phyloP scores from a whole-genome alignment of 306 rosid genomes.

The Sindora glabra region DNA sequence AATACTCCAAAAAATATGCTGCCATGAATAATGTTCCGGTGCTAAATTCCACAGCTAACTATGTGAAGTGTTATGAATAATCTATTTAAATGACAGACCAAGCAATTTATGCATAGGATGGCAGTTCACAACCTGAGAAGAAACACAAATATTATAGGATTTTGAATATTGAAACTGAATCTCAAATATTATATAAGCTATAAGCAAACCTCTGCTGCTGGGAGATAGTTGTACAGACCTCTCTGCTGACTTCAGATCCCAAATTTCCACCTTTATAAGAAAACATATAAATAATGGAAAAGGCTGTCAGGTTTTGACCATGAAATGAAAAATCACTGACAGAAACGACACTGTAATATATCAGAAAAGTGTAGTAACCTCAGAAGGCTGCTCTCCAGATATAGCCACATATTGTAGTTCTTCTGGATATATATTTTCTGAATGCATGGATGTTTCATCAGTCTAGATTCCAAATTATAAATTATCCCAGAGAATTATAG shows the following conservation, averaged over 20 bases:
- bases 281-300: conserved; percentile 13
- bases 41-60: conserved; percentile 6
- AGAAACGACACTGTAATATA: conserved; percentile 16
- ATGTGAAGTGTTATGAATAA: not conserved
- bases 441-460: conserved; percentile 21
- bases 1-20: no score
- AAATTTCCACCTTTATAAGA: conserved; percentile 71
- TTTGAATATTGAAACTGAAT: conserved; percentile 1
- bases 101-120: not conserved
- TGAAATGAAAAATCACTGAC: not conserved
- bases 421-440: conserved; percentile 26
- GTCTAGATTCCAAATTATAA: not conserved
- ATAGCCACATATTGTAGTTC: conserved; percentile 57
- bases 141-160: not conserved
- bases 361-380: conserved; percentile 34
- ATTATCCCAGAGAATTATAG: not conserved
- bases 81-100: not conserved
- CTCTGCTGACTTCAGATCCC: conserved; percentile 82
- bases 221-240: conserved; percentile 50
- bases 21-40: no score
- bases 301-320: not conserved
- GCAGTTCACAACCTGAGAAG: not conserved
- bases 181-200: not conserved
- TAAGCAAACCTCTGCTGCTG: conserved; percentile 41
- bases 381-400: conserved; percentile 74